Percentiles rank a stretch among this genome's conserved stretches.
phyloP scores from a whole-genome alignment of 2,329 filamentous ascomycete species.

The Beauveria bassiana region DNA sequence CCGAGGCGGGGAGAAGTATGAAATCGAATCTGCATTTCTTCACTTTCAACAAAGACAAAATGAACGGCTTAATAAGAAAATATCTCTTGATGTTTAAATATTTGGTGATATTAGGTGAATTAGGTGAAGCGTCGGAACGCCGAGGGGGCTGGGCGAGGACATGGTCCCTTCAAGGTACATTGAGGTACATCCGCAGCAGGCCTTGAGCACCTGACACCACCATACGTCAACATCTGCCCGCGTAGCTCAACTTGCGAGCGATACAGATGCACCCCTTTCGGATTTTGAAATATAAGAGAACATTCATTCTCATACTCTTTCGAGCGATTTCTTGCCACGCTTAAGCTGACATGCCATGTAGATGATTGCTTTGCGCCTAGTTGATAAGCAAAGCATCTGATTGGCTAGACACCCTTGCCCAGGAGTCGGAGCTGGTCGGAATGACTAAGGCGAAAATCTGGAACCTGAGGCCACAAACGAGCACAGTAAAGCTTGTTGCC shows the following conservation, averaged over 20 bases:
- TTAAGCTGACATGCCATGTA: background rate
- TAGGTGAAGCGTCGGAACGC: background rate
- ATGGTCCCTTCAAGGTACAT: background rate
- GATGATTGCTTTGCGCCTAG: background rate
- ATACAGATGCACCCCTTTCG: background rate
- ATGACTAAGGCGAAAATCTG: slow-evolving; percentile 31
- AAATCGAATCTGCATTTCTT: slow-evolving; percentile 30
- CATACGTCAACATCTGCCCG: background rate
- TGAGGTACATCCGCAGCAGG: background rate
- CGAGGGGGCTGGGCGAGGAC: background rate
- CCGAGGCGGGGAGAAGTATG: slow-evolving; percentile 63
- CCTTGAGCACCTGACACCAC: background rate
- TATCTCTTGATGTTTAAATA: background rate
- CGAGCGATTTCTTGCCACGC: background rate
- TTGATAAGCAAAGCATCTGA: slow-evolving; percentile 18
- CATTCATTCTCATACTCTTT: background rate
- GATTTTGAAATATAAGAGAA: background rate
- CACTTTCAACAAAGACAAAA: background rate
- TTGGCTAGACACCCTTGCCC: slow-evolving; percentile 25
- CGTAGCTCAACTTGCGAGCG: background rate
- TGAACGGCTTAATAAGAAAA: background rate
- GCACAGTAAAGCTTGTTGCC: slow-evolving; percentile 39
- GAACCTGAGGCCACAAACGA: slow-evolving; percentile 36
- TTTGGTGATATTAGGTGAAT: background rate
- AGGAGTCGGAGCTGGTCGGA: slow-evolving; percentile 36